Evolutionary conservation across 2,329 filamentous ascomycete genomes (phyloP).

Genomic region (Dryadomyces quercus-mongolicae): DNA sequence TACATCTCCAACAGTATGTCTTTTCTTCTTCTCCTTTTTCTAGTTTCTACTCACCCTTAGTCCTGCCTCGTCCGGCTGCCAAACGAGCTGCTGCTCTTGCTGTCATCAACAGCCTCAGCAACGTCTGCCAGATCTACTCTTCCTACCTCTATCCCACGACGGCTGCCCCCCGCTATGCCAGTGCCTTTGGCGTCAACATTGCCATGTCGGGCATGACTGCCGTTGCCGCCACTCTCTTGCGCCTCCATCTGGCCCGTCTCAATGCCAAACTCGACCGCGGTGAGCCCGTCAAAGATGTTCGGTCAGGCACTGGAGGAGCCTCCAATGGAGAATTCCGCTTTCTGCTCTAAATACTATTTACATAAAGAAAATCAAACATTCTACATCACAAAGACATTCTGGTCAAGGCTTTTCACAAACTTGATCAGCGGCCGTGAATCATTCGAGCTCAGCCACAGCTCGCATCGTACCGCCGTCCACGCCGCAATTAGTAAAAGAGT

Average conservation of each 20-base stretch:
- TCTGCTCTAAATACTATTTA: background rate
- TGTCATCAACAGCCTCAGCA: background rate
- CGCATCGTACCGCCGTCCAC: too few species aligned
- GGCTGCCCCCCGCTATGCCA: background rate
- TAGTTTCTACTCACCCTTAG: background rate
- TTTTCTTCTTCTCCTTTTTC: background rate
- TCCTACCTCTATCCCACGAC: background rate
- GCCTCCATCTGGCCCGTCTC: background rate
- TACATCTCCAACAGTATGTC: constrained; percentile 1
- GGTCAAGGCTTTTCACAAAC: too few species aligned
- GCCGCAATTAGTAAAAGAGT: too few species aligned
- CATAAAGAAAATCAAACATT: too few species aligned
- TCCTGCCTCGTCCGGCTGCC: background rate
- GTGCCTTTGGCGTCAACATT: background rate
- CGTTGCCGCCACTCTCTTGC: background rate
- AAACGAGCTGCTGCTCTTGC: background rate
- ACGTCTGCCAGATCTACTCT: background rate
- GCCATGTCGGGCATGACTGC: background rate
- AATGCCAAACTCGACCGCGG: background rate
- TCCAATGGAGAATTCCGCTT: background rate
- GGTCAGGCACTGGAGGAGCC: too few species aligned
- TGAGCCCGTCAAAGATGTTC: background rate
- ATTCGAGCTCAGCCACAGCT: too few species aligned
- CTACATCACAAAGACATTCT: too few species aligned
- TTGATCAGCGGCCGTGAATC: too few species aligned